A percentile compares a stretch with the other conserved stretches of the same genome.
These are phyloP conservation scores for Globisporangium perplexum DNA, from an alignment of 352 stramenopile genomes.

Conservation along the genomic window DNA sequence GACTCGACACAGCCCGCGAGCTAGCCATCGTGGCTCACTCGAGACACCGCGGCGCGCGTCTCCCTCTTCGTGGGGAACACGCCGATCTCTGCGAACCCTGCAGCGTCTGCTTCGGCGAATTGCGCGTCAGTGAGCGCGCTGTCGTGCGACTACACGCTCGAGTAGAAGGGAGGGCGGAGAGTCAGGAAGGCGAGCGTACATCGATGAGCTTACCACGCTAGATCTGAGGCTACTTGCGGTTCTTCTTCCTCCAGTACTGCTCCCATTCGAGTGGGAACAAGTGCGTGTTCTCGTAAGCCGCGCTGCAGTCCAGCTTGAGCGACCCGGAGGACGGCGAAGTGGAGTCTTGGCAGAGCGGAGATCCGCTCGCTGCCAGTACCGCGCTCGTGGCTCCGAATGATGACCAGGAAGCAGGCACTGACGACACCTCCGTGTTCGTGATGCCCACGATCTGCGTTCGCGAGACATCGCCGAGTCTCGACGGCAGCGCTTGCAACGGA, in stretches of 20 bases:
- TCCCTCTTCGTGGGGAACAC: constrained; percentile 1
- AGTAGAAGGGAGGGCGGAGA: not conserved
- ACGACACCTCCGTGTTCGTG: constrained; percentile 1
- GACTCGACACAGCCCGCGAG: constrained; percentile 1
- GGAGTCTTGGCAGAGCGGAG: not conserved
- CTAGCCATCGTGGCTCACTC: not conserved
- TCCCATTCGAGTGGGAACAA: constrained; percentile 3
- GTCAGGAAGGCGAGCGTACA: too few relatives aligned
- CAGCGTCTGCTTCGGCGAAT: not conserved
- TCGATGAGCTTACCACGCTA: too few relatives aligned
- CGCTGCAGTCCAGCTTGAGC: not conserved
- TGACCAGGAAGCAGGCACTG: not conserved
- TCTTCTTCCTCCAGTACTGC: constrained; percentile 2
- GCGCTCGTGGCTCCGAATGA: not conserved
- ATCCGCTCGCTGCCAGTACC: not conserved
- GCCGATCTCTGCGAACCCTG: not conserved
- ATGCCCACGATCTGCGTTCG: not conserved
- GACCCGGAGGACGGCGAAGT: not conserved
- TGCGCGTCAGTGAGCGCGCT: not conserved
- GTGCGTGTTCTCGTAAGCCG: not conserved
- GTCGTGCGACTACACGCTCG: not conserved
- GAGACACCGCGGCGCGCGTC: not conserved
- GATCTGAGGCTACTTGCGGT: not conserved
- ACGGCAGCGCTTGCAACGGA: constrained; percentile 1
- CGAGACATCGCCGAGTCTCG: constrained; percentile 5